These are phyloP conservation scores for Clathrus columnatus DNA, from an alignment of 768 basidiomycete species.

Conservation along the genomic window DNA sequence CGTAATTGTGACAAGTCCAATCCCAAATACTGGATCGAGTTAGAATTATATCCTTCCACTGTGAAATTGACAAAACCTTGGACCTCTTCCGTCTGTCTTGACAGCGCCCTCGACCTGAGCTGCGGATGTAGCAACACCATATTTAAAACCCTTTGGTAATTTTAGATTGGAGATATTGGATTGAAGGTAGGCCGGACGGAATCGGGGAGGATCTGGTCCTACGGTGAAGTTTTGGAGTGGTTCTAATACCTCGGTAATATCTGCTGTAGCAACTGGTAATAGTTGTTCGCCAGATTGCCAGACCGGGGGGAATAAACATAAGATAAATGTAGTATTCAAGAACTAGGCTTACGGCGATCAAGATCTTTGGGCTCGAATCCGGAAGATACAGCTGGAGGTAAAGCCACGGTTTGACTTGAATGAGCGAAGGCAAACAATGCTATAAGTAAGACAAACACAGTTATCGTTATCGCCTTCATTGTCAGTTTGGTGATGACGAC, in stretches of 20 bases:
- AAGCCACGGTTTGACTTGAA: too few relatives aligned
- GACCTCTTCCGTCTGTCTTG: conserved; percentile 41
- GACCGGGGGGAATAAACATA: not conserved
- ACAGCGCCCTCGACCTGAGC: conserved; percentile 47
- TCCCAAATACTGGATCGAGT: not conserved
- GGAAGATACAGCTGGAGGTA: not conserved
- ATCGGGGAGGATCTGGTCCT: conserved; percentile 2
- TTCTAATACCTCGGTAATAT: not conserved
- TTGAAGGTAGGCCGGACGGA: not conserved
- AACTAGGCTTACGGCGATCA: not conserved
- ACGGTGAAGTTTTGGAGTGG: not conserved
- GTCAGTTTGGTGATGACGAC: too few relatives aligned
- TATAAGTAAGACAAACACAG: too few relatives aligned
- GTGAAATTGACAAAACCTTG: conserved; percentile 15
- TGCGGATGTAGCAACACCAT: conserved; percentile 44
- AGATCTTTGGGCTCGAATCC: not conserved
- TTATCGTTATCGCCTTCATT: too few relatives aligned
- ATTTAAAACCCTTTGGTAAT: conserved; percentile 39
- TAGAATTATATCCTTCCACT: not conserved
- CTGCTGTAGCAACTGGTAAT: not conserved
- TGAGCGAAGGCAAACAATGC: too few relatives aligned
- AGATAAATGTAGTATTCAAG: not conserved
- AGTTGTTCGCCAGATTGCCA: conserved; percentile 1
- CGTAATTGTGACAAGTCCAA: not conserved
- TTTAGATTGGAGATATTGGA: conserved; percentile 26